phyloP scores from a whole-genome alignment of 2,329 filamentous ascomycete species.

The Alternaria sp. region DNA sequence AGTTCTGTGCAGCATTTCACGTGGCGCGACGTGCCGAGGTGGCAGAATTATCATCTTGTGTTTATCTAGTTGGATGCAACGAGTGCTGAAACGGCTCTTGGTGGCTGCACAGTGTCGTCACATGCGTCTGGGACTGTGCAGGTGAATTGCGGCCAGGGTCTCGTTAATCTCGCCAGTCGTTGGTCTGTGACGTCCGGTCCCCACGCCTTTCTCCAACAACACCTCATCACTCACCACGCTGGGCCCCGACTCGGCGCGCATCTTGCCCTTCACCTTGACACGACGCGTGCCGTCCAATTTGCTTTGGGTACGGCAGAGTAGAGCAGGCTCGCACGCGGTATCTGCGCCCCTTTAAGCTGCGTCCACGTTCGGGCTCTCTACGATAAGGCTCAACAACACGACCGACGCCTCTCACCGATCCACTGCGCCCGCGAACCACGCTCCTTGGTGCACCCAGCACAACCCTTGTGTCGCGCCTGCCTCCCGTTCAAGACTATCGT shows the following conservation, averaged over 20 bases:
- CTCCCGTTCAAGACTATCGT: conserved; percentile 2
- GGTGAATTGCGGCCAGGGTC: conserved; percentile 28
- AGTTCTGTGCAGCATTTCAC: conserved; percentile 1
- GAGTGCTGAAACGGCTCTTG: not conserved
- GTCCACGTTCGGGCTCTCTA: conserved; percentile 15
- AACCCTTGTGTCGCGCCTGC: conserved; percentile 20
- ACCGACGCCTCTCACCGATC: conserved; percentile 21
- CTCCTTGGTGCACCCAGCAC: conserved; percentile 17
- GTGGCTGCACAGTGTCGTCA: conserved; percentile 12
- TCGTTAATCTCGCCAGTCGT: conserved; percentile 21
- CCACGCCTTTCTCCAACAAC: conserved; percentile 31
- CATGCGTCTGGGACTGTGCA: conserved; percentile 13
- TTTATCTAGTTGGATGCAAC: not conserved
- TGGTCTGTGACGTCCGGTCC: conserved; percentile 23
- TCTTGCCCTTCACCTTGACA: conserved; percentile 10
- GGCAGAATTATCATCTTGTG: not conserved
- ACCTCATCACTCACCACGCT: conserved; percentile 35
- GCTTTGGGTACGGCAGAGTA: conserved; percentile 51
- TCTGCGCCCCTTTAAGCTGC: conserved; percentile 28
- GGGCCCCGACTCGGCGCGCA: conserved; percentile 19
- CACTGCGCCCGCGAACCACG: conserved; percentile 18
- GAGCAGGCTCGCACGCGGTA: conserved; percentile 32
- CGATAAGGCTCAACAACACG: conserved; percentile 35
- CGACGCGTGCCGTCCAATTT: conserved; percentile 52
- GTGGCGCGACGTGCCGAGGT: conserved; percentile 5